Percentiles rank a stretch among this genome's conserved stretches.
Evolutionary conservation across 257 asterid genomes (phyloP).

Genomic region (Cynanchum wilfordii): DNA sequence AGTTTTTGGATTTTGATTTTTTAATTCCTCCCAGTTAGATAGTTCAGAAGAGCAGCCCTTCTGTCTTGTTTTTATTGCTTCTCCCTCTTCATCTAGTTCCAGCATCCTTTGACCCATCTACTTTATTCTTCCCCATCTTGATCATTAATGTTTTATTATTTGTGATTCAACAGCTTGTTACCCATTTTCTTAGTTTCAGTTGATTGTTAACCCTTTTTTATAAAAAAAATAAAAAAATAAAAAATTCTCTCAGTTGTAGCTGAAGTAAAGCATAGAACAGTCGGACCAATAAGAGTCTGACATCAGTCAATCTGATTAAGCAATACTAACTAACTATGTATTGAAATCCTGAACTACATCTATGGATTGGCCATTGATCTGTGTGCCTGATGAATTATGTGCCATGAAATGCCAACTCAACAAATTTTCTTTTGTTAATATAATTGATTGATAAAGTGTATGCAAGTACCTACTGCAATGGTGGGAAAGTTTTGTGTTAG

Average conservation of each 20-base stretch:
- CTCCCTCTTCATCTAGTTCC: not conserved
- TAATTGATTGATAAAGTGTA: not conserved
- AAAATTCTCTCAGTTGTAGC: not conserved
- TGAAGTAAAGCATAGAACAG: not conserved
- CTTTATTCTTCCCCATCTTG: not conserved
- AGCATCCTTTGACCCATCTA: not conserved
- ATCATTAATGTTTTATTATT: too few species aligned
- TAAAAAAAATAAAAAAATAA: too few species aligned
- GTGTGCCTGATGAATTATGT: not conserved
- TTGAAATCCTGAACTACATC: not conserved
- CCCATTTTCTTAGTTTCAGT: not conserved
- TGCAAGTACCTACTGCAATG: not conserved
- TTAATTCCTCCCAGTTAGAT: not conserved
- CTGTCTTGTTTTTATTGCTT: not conserved
- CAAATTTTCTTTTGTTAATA: not conserved
- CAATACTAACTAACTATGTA: not conserved
- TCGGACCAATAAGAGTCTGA: too few species aligned
- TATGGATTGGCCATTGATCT: not conserved
- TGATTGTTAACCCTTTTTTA: not conserved
- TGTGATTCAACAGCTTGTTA: not conserved
- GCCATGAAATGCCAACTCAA: not conserved
- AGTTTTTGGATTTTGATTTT: too few species aligned
- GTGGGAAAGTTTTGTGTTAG: not conserved
- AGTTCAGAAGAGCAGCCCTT: not conserved
- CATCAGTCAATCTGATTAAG: too few species aligned